phyloP scores from a whole-genome alignment of 345 rosid genomes.

The Orychophragmus violaceus region DNA sequence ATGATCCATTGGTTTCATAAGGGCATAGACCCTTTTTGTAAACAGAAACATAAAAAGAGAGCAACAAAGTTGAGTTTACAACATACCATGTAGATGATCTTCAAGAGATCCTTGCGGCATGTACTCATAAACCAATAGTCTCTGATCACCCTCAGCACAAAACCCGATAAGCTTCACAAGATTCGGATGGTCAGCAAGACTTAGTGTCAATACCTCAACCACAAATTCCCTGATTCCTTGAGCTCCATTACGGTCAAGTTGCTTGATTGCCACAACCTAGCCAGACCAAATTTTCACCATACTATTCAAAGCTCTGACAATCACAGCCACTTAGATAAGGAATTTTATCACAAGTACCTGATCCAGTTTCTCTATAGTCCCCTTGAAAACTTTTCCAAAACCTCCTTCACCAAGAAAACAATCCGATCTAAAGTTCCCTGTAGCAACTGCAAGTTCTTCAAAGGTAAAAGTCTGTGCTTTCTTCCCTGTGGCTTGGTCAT shows the following conservation, averaged over 20 bases:
- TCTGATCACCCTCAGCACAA: constrained; percentile 88
- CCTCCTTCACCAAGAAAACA: constrained; percentile 89
- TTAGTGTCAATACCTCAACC: constrained; percentile 74
- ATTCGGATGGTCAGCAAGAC: constrained; percentile 73
- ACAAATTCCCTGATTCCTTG: constrained; percentile 86
- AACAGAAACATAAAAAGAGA: neutral
- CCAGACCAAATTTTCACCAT: neutral
- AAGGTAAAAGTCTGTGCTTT: constrained; percentile 51
- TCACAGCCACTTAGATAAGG: neutral
- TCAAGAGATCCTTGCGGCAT: constrained; percentile 87
- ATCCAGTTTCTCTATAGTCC: constrained; percentile 39
- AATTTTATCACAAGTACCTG: constrained; percentile 48
- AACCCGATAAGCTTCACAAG: constrained; percentile 83
- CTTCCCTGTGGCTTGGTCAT: constrained; percentile 42
- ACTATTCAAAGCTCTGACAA: neutral
- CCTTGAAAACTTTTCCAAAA: constrained; percentile 79
- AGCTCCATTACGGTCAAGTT: constrained; percentile 71
- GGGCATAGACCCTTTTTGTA: neutral
- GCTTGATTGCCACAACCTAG: constrained; percentile 88
- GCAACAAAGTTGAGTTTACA: neutral
- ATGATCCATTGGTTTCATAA: neutral
- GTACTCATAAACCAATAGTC: constrained; percentile 79
- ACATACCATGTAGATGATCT: constrained; percentile 69
- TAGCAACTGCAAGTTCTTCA: constrained; percentile 54
- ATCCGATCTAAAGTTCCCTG: constrained; percentile 52